These are phyloP conservation scores for Dissophora globulifera DNA, from an alignment of 192 early-diverging fungal species.

Conservation along the genomic window DNA sequence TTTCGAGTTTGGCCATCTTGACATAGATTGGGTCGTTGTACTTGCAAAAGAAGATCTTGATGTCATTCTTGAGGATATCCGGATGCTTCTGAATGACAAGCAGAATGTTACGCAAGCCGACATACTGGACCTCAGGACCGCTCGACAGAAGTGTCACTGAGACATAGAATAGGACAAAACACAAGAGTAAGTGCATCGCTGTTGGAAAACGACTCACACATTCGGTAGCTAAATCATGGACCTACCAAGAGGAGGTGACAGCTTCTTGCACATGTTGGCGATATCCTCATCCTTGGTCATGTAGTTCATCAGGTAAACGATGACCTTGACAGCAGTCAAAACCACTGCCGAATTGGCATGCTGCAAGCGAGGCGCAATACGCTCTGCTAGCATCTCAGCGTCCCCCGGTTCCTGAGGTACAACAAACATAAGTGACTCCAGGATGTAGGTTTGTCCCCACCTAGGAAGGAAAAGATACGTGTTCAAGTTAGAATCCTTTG, in stretches of 20 bases:
- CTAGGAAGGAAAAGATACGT: slow-evolving; percentile 47
- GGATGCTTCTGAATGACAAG: slow-evolving; percentile 93
- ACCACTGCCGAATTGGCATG: slow-evolving; percentile 97
- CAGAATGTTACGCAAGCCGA: slow-evolving; percentile 95
- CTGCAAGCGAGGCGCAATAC: slow-evolving; percentile 89
- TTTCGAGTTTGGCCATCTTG: slow-evolving; percentile 96
- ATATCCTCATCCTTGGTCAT: slow-evolving; percentile 85
- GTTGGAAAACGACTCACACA: too few relatives aligned
- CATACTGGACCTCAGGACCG: slow-evolving; percentile 96
- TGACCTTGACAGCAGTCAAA: slow-evolving; percentile 85
- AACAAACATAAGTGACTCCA: slow-evolving; percentile 92
- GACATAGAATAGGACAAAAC: background rate
- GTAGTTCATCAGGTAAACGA: slow-evolving; percentile 95
- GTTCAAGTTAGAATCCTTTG: background rate
- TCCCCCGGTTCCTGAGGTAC: slow-evolving; percentile 88
- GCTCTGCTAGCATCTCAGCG: slow-evolving; percentile 91
- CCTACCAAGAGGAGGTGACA: slow-evolving; percentile 89
- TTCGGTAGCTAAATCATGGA: background rate
- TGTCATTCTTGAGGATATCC: slow-evolving; percentile 89
- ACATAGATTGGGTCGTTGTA: slow-evolving; percentile 99
- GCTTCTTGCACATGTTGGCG: slow-evolving; percentile 78
- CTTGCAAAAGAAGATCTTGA: slow-evolving; percentile 99
- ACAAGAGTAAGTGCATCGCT: background rate
- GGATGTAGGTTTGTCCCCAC: slow-evolving; percentile 96
- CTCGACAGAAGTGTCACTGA: slow-evolving; percentile 89